Evolutionary conservation across 2,329 filamentous ascomycete genomes (phyloP), one percentile per base, ranked within the genome.

Genomic region (Incumbomyces delicatus): DNA sequence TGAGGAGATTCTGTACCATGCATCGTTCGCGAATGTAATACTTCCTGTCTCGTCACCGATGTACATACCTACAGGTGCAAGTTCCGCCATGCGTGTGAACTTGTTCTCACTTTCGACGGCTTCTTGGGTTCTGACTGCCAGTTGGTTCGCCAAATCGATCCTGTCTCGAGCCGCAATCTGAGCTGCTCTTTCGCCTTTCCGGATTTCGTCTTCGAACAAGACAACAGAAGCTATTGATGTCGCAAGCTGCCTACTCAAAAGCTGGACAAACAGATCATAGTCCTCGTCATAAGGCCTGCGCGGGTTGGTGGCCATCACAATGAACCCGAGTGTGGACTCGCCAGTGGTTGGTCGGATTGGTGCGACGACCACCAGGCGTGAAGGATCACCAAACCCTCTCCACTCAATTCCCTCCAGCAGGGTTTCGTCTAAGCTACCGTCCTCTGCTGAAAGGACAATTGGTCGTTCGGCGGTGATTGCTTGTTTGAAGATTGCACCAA

Each of bases 51-150:
- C 73, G 58, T 87, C 77, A n/a, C 85, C 83, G 54, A 92, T 89
- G 61, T 90, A 90, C 67, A 94, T 83, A 22, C 86, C 87, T 1
- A 89, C 85, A 0, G 86, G 86, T 0, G 85, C 83, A 53, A 87
- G 86, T 59, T 89, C 85, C 2, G 86, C 85, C 83, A 92, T 88
- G 37, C 85, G 75, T 1, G 84, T 87, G 60, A 92, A 92, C 48
- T 83, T 82, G 29, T 83, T 81, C 61, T 92, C 86, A 60, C 80
- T 74, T 47, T 76, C 74, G 20, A 70, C 68, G 2, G 73, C 74
- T 60, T 77, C 72, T 58, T 76, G 70, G 1, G 75, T 77, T 40
- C 73, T 66, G 27, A 83, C 71, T 36, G 80, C 79, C 12, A 92
- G 72, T 60, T 90, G 83, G 60, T 86, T 76, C 0, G 83, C 86